Conservation (phyloP, 208 protist species). For the Novymonas esmeraldas region DNA sequence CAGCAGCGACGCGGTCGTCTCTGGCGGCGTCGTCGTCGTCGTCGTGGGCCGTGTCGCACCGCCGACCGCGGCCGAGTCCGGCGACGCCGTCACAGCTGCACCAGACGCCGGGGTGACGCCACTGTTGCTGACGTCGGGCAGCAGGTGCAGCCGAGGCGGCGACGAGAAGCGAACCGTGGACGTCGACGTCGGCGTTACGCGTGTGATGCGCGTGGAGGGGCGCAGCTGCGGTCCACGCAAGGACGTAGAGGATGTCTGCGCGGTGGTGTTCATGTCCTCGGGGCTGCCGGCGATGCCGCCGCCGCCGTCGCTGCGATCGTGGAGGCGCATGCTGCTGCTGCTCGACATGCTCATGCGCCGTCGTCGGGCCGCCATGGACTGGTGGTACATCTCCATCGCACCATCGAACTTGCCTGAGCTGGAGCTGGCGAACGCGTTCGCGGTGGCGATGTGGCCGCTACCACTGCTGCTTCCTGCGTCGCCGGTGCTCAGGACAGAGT, state of each 20-base stretch:
- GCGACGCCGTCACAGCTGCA: no score
- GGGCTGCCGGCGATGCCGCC: neutral
- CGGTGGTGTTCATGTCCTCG: neutral
- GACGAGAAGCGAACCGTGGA: neutral
- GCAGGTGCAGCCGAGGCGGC: neutral
- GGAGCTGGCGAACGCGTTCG: neutral
- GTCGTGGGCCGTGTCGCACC: neutral
- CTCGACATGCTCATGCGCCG: conserved; percentile 4
- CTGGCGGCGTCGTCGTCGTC: neutral
- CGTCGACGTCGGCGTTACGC: neutral
- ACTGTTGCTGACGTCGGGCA: no score
- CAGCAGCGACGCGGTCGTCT: neutral
- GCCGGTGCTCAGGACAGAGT: neutral
- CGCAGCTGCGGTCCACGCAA: conserved; percentile 12
- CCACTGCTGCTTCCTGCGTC: neutral
- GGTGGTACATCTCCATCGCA: conserved; percentile 20
- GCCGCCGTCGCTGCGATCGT: neutral
- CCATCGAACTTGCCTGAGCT: conserved; percentile 19
- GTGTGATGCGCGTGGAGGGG: conserved; percentile 2
- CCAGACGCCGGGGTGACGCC: no score
- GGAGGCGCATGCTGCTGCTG: neutral
- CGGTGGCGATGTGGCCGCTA: neutral
- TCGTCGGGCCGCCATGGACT: conserved; percentile 20
- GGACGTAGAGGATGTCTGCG: neutral
- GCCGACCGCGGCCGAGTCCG: neutral